These are phyloP conservation scores for Pterulicium gracile DNA, from an alignment of 1,284 basidiomycete genomes.

Conservation along the genomic window DNA sequence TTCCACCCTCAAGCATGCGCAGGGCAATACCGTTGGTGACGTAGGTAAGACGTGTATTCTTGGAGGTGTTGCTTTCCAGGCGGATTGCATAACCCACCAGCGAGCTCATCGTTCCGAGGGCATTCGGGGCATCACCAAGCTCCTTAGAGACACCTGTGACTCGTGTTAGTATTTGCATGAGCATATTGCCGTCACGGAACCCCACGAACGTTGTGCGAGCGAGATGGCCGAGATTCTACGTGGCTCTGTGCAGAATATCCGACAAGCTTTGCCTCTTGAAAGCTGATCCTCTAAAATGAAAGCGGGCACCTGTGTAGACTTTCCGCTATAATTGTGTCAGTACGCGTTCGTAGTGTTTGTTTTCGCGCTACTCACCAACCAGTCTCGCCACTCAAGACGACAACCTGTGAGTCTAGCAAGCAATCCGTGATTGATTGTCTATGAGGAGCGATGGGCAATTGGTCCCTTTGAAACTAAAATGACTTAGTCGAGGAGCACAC, in stretches of 20 bases:
- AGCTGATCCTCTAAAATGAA: slow-evolving; percentile 93
- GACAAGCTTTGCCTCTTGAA: slow-evolving; percentile 74
- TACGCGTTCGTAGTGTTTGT: slow-evolving; percentile 3
- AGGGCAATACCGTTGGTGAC: slow-evolving; percentile 95
- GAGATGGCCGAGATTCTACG: slow-evolving; percentile 96
- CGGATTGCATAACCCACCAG: slow-evolving; percentile 95
- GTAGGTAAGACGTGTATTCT: slow-evolving; percentile 74
- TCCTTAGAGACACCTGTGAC: slow-evolving; percentile 76
- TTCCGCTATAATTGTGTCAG: slow-evolving; percentile 51
- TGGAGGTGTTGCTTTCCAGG: slow-evolving; percentile 80
- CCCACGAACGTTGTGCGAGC: slow-evolving; percentile 69
- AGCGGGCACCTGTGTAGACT: slow-evolving; percentile 94
- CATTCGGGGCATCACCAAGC: slow-evolving; percentile 76
- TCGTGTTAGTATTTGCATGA: slow-evolving; percentile 1
- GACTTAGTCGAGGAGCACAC: slow-evolving; percentile 10
- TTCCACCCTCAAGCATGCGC: slow-evolving; percentile 87
- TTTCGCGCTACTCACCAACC: slow-evolving; percentile 71
- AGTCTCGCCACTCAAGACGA: slow-evolving; percentile 95
- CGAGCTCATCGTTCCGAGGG: slow-evolving; percentile 74
- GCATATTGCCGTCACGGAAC: slow-evolving; percentile 1
- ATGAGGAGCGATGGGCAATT: slow-evolving; percentile 83
- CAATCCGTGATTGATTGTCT: slow-evolving; percentile 66
- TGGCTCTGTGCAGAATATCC: slow-evolving; percentile 94
- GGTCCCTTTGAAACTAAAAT: slow-evolving; percentile 54
- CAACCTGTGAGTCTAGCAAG: slow-evolving; percentile 73